Evolutionary conservation across 164 flowering plant species (phyloP).

Genomic region (Macadamia integrifolia): DNA sequence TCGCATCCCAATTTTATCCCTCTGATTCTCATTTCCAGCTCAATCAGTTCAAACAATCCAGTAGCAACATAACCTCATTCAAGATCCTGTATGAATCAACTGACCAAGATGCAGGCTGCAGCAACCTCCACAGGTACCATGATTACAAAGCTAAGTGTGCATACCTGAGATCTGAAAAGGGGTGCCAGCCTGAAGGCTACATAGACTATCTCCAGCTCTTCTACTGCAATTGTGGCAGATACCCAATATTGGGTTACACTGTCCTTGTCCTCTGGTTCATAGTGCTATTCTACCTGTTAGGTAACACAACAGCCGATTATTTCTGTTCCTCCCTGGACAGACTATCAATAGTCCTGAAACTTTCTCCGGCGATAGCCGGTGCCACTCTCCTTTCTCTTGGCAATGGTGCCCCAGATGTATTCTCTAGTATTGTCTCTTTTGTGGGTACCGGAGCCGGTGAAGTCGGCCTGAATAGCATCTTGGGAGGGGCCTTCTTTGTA

Average conservation of each 20-base stretch:
- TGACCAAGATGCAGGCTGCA: not conserved
- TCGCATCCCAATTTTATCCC: slow-evolving; percentile 2
- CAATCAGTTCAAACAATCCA: not conserved
- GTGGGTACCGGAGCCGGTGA: slow-evolving; percentile 27
- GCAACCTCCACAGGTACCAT: slow-evolving; percentile 16
- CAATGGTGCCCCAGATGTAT: slow-evolving; percentile 56
- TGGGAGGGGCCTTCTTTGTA: slow-evolving; percentile 59
- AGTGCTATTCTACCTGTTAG: slow-evolving; percentile 43
- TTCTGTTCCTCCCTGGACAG: slow-evolving; percentile 44
- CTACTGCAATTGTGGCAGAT: slow-evolving; percentile 38
- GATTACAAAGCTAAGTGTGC: slow-evolving; percentile 28
- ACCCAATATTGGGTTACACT: slow-evolving; percentile 29
- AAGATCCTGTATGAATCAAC: too few relatives aligned
- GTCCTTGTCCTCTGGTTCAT: slow-evolving; percentile 38
- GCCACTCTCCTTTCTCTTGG: slow-evolving; percentile 54
- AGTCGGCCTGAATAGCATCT: slow-evolving; percentile 47
- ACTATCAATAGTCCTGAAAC: slow-evolving; percentile 36
- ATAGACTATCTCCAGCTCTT: slow-evolving; percentile 43
- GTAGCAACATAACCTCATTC: not conserved
- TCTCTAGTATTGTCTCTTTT: slow-evolving; percentile 47
- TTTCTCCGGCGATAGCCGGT: slow-evolving; percentile 62
- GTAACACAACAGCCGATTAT: slow-evolving; percentile 46
- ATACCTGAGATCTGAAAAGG: slow-evolving; percentile 27
- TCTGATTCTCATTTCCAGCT: not conserved
- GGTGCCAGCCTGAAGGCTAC: slow-evolving; percentile 38